Evolutionary conservation across 371 early-diverging fungal genomes (phyloP), one percentile per base, ranked within the genome.

Genomic region (Syncephalastrum sp.): DNA sequence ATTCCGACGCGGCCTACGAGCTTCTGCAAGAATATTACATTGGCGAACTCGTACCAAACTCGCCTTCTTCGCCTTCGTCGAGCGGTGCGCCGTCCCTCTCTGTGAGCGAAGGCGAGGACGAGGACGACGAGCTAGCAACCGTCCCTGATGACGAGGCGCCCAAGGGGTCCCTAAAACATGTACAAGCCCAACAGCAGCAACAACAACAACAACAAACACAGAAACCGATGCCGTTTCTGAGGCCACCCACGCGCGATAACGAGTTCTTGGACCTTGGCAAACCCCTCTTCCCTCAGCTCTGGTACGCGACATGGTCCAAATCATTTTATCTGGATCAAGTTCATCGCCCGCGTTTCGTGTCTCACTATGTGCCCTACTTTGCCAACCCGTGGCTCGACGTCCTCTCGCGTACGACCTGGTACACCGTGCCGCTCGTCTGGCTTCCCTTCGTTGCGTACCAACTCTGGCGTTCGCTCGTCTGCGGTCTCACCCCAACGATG

Each of bases 371-470:
- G 47, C 82, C 87, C 38, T 82, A 94, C 55, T 97, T 97, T 66
- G 81, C 77, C 12, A 72, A 82, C 33, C 70, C 71, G 42, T 59
- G 77, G 56, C 71, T 97, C 53, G 98, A 97, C 67, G 48, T 83
- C 29, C 76, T 97, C 23, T 87, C 94, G 7, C 79, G 82, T 44
- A 97, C 97, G 15, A 89, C 94, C 27, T 97, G 98, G 98, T 96
- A 79, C 65, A 79, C 88, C 17, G 85, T 97, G 21, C 97, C 97
- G 4, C 59, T 90, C 8, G 59, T 95, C 42, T 97, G 97, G 97
- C 43, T 84, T 38, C 98, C 98, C 0, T 82, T 94, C 52, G 75
- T 83, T 12, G 38, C 25, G 5, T 75, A 68, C 50, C 76, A 76
- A n/a, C 48, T 75, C 3, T 74, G 67, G 63, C 47, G 41, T 29